phyloP scores from a whole-genome alignment of 1,284 basidiomycete species.

The Neolentinus lepideus region DNA sequence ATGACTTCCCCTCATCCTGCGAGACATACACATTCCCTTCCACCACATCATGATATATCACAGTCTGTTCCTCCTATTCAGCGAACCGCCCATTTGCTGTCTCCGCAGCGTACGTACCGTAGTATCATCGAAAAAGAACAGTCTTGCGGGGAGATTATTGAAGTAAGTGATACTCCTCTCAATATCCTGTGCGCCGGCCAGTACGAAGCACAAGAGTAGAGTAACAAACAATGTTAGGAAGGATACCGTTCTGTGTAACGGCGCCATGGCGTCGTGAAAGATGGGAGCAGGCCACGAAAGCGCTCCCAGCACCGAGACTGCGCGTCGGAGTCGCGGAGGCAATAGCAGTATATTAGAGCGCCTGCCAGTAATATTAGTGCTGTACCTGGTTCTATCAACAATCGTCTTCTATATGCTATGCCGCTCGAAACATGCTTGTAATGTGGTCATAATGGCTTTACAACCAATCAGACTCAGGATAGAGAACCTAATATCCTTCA shows the following conservation, averaged over 20 bases:
- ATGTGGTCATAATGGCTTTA: too few relatives aligned
- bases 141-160: conserved; percentile 68
- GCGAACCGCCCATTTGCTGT: conserved; percentile 1
- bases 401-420: too few relatives aligned
- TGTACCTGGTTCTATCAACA: neutral
- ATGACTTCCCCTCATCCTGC: conserved; percentile 85
- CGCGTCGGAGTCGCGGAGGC: neutral
- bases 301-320: neutral
- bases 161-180: conserved; percentile 42
- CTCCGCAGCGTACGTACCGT: conserved; percentile 39
- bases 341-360: neutral
- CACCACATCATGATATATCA: conserved; percentile 77
- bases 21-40: conserved; percentile 73
- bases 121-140: conserved; percentile 94
- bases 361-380: neutral
- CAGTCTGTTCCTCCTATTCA: conserved; percentile 38
- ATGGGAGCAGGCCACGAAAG: neutral
- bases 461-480: too few relatives aligned
- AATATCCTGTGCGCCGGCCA: conserved; percentile 31
- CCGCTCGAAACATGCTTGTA: too few relatives aligned
- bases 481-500: too few relatives aligned
- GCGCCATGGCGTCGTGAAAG: conserved; percentile 23
- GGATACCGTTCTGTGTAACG: conserved; percentile 25
- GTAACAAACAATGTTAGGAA: conserved; percentile 23
- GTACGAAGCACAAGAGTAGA: conserved; percentile 18